Percentiles rank a stretch among this genome's conserved stretches.
Conservation (phyloP, 2,329 filamentous ascomycete species). For the Xylariaceae sp. region DNA sequence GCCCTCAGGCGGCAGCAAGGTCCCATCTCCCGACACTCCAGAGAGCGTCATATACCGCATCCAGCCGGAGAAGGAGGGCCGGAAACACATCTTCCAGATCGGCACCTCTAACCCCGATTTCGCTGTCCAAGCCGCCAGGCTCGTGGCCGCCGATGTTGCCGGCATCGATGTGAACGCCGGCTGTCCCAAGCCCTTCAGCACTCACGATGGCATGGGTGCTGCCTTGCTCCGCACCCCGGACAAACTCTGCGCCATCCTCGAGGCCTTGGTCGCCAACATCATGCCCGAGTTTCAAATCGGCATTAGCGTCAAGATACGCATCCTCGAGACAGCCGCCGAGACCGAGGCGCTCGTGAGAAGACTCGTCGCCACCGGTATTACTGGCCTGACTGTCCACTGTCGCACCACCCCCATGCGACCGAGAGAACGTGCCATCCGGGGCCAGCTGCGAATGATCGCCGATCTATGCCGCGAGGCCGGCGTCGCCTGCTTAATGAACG, state of each 20-base stretch:
- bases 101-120: slow-evolving; percentile 79
- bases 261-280: slow-evolving; percentile 75
- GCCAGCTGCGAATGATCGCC: slow-evolving; percentile 79
- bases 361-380: slow-evolving; percentile 85
- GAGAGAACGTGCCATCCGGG: slow-evolving; percentile 78
- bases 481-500: slow-evolving; percentile 93
- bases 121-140: slow-evolving; percentile 77
- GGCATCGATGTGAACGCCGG: slow-evolving; percentile 97
- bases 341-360: slow-evolving; percentile 74
- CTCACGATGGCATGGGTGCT: slow-evolving; percentile 90
- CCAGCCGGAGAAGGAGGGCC: slow-evolving; percentile 71
- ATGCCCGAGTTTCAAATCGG: slow-evolving; percentile 77
- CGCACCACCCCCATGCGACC: slow-evolving; percentile 95
- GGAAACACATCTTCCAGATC: slow-evolving; percentile 82
- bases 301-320: slow-evolving; percentile 93
- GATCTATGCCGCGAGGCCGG: slow-evolving; percentile 76
- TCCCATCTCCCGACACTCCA: slow-evolving; percentile 48
- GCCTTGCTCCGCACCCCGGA: slow-evolving; percentile 84
- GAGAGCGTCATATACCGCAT: slow-evolving; percentile 79
- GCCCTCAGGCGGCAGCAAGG: slow-evolving; percentile 63
- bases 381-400: slow-evolving; percentile 88
- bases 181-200: slow-evolving; percentile 97
- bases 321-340: slow-evolving; percentile 71
- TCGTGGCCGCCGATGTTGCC: slow-evolving; percentile 82
- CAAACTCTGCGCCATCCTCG: slow-evolving; percentile 75